A percentile compares a stretch with the other conserved stretches of the same genome.
These are phyloP conservation scores for Sphaerulina vaccinii DNA, from an alignment of 2,329 filamentous ascomycete genomes.

Conservation along the genomic window DNA sequence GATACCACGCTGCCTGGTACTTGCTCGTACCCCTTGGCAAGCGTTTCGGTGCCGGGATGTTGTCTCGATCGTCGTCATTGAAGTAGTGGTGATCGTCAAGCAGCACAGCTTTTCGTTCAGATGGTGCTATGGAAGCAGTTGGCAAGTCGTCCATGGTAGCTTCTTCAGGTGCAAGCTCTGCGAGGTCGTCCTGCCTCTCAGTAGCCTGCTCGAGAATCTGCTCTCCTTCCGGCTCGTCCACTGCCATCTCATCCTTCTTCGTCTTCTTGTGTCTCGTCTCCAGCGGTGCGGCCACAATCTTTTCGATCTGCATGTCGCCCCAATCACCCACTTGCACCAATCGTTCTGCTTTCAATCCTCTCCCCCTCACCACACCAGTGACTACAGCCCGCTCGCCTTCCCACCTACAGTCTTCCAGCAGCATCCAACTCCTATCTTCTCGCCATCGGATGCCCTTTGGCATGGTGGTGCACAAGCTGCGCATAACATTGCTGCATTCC, in stretches of 20 bases:
- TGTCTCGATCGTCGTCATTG: conserved; percentile 74
- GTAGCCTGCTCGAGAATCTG: conserved; percentile 68
- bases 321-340: conserved; percentile 89
- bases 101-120: conserved; percentile 73
- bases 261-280: conserved; percentile 53
- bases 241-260: conserved; percentile 60
- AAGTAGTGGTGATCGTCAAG: conserved; percentile 98
- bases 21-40: conserved; percentile 88
- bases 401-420: conserved; percentile 80
- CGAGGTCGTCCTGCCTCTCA: conserved; percentile 78
- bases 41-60: conserved; percentile 64
- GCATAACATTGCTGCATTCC: conserved; percentile 86
- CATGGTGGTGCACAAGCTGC: conserved; percentile 85
- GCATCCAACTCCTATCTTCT: conserved; percentile 93
- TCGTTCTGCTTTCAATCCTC: conserved; percentile 82
- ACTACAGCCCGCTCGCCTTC: conserved; percentile 55
- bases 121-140: conserved; percentile 50
- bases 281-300: conserved; percentile 76
- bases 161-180: conserved; percentile 82
- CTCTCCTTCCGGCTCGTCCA: conserved; percentile 60
- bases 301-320: conserved; percentile 90
- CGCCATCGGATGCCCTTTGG: conserved; percentile 95
- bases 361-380: conserved; percentile 82
- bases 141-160: conserved; percentile 70
- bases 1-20: conserved; percentile 92